These are phyloP conservation scores for Luffa aegyptiaca DNA, from an alignment of 306 rosid genomes.

Conservation along the genomic window DNA sequence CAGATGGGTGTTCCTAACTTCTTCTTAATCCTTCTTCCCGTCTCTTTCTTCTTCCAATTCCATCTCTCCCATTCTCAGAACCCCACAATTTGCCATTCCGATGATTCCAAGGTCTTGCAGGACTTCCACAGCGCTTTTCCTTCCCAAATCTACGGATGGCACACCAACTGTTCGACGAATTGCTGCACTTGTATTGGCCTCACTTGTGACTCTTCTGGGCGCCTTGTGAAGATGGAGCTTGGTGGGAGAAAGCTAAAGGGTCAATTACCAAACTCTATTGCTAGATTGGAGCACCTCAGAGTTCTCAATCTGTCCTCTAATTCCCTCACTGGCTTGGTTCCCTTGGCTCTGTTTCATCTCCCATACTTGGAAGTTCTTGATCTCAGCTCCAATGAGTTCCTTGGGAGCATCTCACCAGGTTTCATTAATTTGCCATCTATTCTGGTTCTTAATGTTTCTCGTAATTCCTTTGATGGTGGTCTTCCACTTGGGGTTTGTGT, in stretches of 20 bases:
- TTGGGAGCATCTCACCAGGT: neutral
- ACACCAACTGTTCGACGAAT: slow-evolving; percentile 3
- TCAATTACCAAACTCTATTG: slow-evolving; percentile 10
- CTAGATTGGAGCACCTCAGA: slow-evolving; percentile 11
- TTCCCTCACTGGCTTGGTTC: neutral
- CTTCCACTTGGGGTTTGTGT: slow-evolving; percentile 1
- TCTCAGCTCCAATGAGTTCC: slow-evolving; percentile 14
- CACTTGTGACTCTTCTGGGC: slow-evolving; percentile 11
- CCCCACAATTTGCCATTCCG: slow-evolving; percentile 15
- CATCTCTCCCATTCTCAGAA: slow-evolving; percentile 7
- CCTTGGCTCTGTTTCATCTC: neutral
- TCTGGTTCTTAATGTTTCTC: slow-evolving; percentile 1
- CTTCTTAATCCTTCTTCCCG: neutral
- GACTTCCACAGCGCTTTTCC: slow-evolving; percentile 14
- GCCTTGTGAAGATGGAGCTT: slow-evolving; percentile 20
- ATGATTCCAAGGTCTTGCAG: slow-evolving; percentile 17
- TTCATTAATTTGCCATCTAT: slow-evolving; percentile 9
- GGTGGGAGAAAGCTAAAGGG: neutral
- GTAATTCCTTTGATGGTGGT: neutral
- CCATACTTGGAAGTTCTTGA: slow-evolving; percentile 16
- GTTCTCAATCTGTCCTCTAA: slow-evolving; percentile 17
- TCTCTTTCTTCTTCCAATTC: neutral
- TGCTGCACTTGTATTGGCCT: slow-evolving; percentile 26
- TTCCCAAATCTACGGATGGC: slow-evolving; percentile 11
- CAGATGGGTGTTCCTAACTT: neutral